Base-by-base conservation (phyloP, 2,329 filamentous ascomycete genomes). In the Cercospora sp. region DNA sequence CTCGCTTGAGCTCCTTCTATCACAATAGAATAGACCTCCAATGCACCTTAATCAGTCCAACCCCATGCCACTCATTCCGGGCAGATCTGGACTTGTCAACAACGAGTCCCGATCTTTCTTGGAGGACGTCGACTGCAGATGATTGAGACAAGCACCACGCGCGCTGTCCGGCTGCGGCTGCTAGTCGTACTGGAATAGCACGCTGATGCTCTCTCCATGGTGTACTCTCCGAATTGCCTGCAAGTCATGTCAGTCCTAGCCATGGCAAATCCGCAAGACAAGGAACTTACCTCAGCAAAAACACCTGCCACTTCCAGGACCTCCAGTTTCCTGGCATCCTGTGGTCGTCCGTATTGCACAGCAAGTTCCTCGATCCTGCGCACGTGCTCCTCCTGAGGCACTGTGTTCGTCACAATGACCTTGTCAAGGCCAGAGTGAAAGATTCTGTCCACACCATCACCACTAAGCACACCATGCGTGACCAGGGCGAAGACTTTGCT, bases 181-280 rank as follows among this genome's bases (percentile, higher is more conserved):
- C 68, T 79, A 93, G 78, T 92, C 90, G 80, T 92, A 91, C 78
- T 93, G 90, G 81, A 99, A 99, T 62, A 99, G 86, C 69, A 95
- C 92, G 79, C 93, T 97, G 81, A 99, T 97, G 77, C 93, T 97
- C 83, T 99, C 95, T 76, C 95, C 95, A 80, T 98, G 94, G 81
- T 99, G 95, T 67, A 98, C 94, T 70, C 95, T 89, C 71, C 95
- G 91, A 74, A 98, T 97, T 61, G 95, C 89, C 87, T 89, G 66
- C 18, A 26, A 3, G 60, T 18, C n/a, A 23, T 51, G 60, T 73
- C 57, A 73, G 66, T 61, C 42, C 23, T 20, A 18, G 2, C 33
- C 13, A 39, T 66, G 59, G 2, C 64, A 60, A 69, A 69, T 64
- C 18, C 9, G 18, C 12, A 60, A 20, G 48, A 20, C 55, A n/a